A percentile compares a stretch with the other conserved stretches of the same genome.
Evolutionary conservation across 2,329 filamentous ascomycete genomes (phyloP).

Genomic region (Verticillium nubilum): DNA sequence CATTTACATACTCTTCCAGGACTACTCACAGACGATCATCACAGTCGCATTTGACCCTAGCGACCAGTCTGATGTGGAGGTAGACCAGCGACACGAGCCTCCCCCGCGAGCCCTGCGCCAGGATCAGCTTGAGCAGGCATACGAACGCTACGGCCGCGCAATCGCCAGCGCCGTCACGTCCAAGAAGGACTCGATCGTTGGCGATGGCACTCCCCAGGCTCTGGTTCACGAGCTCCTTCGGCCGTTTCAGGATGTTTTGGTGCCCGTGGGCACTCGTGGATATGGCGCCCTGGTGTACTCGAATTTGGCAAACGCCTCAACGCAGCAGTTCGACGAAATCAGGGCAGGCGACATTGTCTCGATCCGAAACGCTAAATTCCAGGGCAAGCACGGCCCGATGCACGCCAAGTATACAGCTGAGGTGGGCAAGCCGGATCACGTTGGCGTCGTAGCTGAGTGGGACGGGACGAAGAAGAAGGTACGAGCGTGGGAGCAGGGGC

Average conservation of each 20-base stretch:
- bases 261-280: slow-evolving; percentile 79
- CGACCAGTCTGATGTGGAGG: slow-evolving; percentile 63
- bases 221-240: slow-evolving; percentile 76
- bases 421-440: slow-evolving; percentile 83
- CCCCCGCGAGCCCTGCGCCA: slow-evolving; percentile 80
- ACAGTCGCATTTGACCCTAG: slow-evolving; percentile 73
- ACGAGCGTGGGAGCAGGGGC: slow-evolving; percentile 87
- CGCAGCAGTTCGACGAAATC: slow-evolving; percentile 87
- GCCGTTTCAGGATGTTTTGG: slow-evolving; percentile 66
- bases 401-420: slow-evolving; percentile 89
- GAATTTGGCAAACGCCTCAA: slow-evolving; percentile 91
- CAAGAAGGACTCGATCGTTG: slow-evolving; percentile 76
- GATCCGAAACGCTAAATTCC: slow-evolving; percentile 88
- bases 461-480: slow-evolving; percentile 99
- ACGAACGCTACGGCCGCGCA: slow-evolving; percentile 72
- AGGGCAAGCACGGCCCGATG: slow-evolving; percentile 92
- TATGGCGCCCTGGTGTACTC: slow-evolving; percentile 92
- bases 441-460: slow-evolving; percentile 91
- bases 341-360: slow-evolving; percentile 87
- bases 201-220: slow-evolving; percentile 74
- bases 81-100: slow-evolving; percentile 83
- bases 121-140: slow-evolving; percentile 86
- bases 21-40: slow-evolving; percentile 93
- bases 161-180: slow-evolving; percentile 65
- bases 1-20: slow-evolving; percentile 83